Evolutionary conservation across 495 filamentous ascomycete genomes (phyloP).

Genomic region (Penicillium nucicola): DNA sequence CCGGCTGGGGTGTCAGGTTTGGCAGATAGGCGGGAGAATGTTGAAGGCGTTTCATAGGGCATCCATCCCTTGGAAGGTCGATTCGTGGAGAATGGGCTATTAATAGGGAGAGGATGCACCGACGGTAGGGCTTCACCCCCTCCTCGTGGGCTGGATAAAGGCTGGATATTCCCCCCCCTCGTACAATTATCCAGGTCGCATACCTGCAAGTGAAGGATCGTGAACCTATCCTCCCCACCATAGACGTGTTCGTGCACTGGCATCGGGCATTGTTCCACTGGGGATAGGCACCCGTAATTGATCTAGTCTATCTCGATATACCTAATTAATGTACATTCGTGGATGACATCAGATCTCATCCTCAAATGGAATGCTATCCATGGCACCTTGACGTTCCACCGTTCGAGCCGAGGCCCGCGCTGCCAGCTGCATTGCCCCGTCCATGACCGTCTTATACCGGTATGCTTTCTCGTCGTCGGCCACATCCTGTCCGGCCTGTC

Average conservation of each 20-base stretch:
- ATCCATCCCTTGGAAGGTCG: background rate
- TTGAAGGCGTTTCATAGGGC: background rate
- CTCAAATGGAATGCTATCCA: conserved; percentile 83
- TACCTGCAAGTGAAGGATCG: background rate
- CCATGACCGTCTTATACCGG: conserved; percentile 49
- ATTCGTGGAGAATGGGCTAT: background rate
- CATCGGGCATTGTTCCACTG: background rate
- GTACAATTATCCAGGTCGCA: background rate
- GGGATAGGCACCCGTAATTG: too few relatives aligned
- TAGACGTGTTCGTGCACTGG: background rate
- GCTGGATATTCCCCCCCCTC: background rate
- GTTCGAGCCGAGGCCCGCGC: conserved; percentile 72
- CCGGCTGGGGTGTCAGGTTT: background rate
- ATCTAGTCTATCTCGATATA: background rate
- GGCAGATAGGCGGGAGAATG: background rate
- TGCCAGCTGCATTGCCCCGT: conserved; percentile 61
- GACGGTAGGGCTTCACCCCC: background rate
- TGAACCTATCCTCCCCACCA: background rate
- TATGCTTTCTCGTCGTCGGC: conserved; percentile 40
- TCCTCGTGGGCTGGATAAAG: conserved; percentile 1
- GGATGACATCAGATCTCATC: conserved; percentile 57
- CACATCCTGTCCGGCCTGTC: conserved; percentile 32
- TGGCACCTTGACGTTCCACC: conserved; percentile 77
- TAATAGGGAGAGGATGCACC: conserved; percentile 1
- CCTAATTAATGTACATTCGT: background rate